phyloP scores from a whole-genome alignment of 179 eudicot species.

The Silene vulgaris region DNA sequence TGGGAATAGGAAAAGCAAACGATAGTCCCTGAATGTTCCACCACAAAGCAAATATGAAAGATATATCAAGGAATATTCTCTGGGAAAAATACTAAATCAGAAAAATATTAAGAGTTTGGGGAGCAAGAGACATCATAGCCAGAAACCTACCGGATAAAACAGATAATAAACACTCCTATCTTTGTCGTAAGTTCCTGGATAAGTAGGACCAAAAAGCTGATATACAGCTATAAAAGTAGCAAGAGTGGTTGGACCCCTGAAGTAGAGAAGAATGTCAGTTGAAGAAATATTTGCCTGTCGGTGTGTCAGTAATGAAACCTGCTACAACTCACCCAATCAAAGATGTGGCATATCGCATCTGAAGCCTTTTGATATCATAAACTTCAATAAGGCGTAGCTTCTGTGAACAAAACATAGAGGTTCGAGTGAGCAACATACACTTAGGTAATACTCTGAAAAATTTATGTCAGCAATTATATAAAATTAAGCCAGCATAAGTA shows the following conservation, averaged over 20 bases:
- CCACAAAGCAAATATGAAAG: slow-evolving; percentile 17
- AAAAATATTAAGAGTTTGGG: not conserved
- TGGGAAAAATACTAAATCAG: slow-evolving; percentile 2
- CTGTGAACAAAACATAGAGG: slow-evolving; percentile 34
- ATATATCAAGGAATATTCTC: not conserved
- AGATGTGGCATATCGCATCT: slow-evolving; percentile 87
- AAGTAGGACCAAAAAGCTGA: slow-evolving; percentile 93
- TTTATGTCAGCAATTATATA: not conserved
- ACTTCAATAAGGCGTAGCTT: slow-evolving; percentile 89
- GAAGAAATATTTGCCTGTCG: not conserved
- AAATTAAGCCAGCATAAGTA: not conserved
- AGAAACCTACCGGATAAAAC: slow-evolving; percentile 69
- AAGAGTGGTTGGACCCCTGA: slow-evolving; percentile 81
- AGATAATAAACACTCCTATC: slow-evolving; percentile 78
- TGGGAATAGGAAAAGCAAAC: slow-evolving; percentile 87
- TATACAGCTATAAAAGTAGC: slow-evolving; percentile 96
- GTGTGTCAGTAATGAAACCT: not conserved
- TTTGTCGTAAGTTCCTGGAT: slow-evolving; percentile 84
- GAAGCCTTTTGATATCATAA: slow-evolving; percentile 86
- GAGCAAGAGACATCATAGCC: not conserved
- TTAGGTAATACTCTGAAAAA: not conserved
- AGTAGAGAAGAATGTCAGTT: slow-evolving; percentile 22
- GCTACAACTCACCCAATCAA: slow-evolving; percentile 62
- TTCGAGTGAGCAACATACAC: slow-evolving; percentile 17
- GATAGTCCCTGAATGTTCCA: slow-evolving; percentile 67